Evolutionary conservation across 1,284 basidiomycete genomes (phyloP).

Genomic region (Phellinidium pouzarii): DNA sequence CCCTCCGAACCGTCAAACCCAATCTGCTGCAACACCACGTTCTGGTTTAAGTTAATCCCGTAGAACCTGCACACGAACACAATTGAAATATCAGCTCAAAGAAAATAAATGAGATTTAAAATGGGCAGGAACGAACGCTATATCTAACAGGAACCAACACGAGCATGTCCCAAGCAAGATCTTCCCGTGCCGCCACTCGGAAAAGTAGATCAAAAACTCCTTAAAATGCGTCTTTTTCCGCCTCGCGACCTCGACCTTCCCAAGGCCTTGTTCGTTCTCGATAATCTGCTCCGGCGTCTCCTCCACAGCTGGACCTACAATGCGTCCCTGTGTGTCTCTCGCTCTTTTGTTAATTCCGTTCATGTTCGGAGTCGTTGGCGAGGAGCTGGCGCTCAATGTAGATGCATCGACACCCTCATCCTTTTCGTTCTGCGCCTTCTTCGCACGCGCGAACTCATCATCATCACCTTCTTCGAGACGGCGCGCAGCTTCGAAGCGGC

Average conservation of each 20-base stretch:
- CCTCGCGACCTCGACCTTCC: constrained; percentile 18
- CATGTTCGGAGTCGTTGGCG: background rate
- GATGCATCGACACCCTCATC: too few species aligned
- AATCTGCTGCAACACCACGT: constrained; percentile 63
- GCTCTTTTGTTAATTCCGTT: background rate
- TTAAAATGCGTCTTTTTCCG: constrained; percentile 34
- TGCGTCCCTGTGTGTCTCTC: background rate
- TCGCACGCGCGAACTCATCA: constrained; percentile 28
- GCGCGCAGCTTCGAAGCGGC: constrained; percentile 44
- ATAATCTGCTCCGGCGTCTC: constrained; percentile 5
- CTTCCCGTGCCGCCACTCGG: constrained; percentile 50
- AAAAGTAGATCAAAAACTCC: constrained; percentile 47
- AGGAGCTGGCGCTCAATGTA: background rate
- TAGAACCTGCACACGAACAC: constrained; percentile 59
- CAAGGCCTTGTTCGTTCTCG: constrained; percentile 21
- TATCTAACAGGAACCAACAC: constrained; percentile 53
- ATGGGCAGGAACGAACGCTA: constrained; percentile 33
- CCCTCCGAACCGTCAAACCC: constrained; percentile 53
- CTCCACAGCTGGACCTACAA: constrained; percentile 1
- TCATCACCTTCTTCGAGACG: constrained; percentile 28
- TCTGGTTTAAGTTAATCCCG: constrained; percentile 75
- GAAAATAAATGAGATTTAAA: constrained; percentile 7
- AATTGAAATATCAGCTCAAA: background rate
- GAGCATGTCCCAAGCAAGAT: constrained; percentile 44
- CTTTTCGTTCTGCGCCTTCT: constrained; percentile 23